Base-by-base conservation (phyloP, 805 yeast species). In the Ogataea henricii region DNA sequence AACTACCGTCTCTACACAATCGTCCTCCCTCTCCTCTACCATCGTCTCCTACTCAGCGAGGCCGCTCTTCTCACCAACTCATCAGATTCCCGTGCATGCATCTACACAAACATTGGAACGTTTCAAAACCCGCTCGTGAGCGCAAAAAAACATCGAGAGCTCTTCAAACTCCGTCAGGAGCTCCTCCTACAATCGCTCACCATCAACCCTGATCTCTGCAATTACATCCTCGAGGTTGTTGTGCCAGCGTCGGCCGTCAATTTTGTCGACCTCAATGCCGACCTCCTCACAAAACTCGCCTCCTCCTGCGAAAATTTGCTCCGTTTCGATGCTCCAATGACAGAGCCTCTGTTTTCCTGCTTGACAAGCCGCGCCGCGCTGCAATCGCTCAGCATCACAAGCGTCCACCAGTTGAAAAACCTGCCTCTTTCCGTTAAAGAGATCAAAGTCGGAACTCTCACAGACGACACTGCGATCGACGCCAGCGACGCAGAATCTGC, bases 51-150 rank as follows among this genome's bases (percentile, higher is more conserved):
- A 18, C 63, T 79, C 27, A 60, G 71, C 13, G 58, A 57, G 40
- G 53, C 69, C 6, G 69, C 77, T 1, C 52, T 65, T 0, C 29
- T 74, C 3, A 46, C 65, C 14, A 14, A 47, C 60, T 45, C 46
- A 1, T 18, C 47, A 7, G 65, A 71, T 62, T 72, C 60, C 44
- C 39, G 67, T 4, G 3, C 76, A 71, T 16, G 55, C 70, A 0
- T 55, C 56, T 65, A 52, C 40, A 73, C 81, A 0, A 66, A 69
- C 40, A 45, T 79, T 3, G 68, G 76, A 14, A 73, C 74, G 0
- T 52, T 65, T 20, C 53, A 62, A 6, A 65, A 70, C 3, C 57
- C 69, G 2, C 55, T 64, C 10, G 70, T 71, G 35, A 63, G 66
- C 9, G 49, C 46, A 0, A 67, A 68, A 32, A 69, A 70, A 39